Evolutionary conservation across 2,329 filamentous ascomycete genomes (phyloP), one percentile per base, ranked within the genome.

Genomic region (Torrubiellomyces zombiae): DNA sequence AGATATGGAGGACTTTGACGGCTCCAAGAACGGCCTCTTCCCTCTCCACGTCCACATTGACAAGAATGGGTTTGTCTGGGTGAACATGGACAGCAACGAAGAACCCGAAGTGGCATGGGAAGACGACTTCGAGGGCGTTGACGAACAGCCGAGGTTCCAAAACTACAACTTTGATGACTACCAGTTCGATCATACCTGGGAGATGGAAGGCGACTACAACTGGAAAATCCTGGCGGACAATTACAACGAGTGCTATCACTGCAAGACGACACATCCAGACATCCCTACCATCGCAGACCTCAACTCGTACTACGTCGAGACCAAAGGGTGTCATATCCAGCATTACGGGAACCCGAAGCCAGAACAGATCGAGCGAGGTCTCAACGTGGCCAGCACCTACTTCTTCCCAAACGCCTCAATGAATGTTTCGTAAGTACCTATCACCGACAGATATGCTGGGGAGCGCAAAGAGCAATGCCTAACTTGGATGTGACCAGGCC

Each of bases 191-290:
- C 63, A 70, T 38, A 44, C 46, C 16, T 70, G 63, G 61, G 56
- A 66, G 34, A 60, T 67, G 56, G 56, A 65, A 24, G 59, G 58
- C 0, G 53, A 58, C 16, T 66, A 60, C 40, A 70, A 70, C 48
- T 71, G 66, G 66, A 71, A 71, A 48, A 59, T 63, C 14, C 43
- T 68, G 16, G 58, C 60, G 9, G 68, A 74, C 39, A 72, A 74
- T 49, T 75, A 70, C 52, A 75, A 75, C 40, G 67, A 69, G 40
- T 74, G 67, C 40, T 75, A 74, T 36, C 67, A 73, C 49, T 72
- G 66, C 50, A 58, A 60, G 25, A 63, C 60, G 1, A 60, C 65
- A 2, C 67, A 72, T 35, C 66, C 68, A 3, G 63, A 67, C 29
- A 61, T 71, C 16, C 54, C 62, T 4, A 50, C 53, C 20, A 53